These are phyloP conservation scores for Blastobotrys arbuscula DNA, from an alignment of 1,139 yeast species.

Conservation along the genomic window DNA sequence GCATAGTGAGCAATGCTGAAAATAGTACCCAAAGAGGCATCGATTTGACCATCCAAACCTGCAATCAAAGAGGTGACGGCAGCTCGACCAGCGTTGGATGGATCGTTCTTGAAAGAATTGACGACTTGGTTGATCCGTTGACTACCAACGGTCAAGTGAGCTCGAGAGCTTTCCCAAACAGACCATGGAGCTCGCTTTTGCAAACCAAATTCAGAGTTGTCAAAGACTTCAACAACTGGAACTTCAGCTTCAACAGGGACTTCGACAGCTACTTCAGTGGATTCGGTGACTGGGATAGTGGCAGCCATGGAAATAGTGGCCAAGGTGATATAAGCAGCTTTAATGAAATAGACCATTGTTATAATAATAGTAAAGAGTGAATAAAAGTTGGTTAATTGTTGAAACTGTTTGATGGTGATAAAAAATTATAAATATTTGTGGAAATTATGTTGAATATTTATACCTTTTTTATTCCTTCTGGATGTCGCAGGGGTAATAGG, in stretches of 20 bases:
- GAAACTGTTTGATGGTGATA: too few species aligned
- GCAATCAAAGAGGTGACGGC: conserved; percentile 26
- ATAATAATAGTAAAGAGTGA: neutral
- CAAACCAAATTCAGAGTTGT: neutral
- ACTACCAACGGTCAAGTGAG: conserved; percentile 21
- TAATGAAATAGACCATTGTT: conserved; percentile 7
- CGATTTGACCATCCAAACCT: conserved; percentile 33
- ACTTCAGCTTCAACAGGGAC: too few species aligned
- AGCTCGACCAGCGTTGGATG: conserved; percentile 25
- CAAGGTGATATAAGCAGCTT: conserved; percentile 2
- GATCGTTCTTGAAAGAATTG: conserved; percentile 18
- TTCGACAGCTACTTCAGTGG: neutral
- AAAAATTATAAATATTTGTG: too few species aligned
- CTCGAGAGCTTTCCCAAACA: conserved; percentile 1
- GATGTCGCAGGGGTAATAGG: too few species aligned
- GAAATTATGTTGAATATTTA: too few species aligned
- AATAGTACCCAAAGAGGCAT: conserved; percentile 27
- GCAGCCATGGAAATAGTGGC: too few species aligned
- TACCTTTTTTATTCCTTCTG: too few species aligned
- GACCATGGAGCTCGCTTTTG: conserved; percentile 2
- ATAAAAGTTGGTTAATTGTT: neutral
- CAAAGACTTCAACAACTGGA: neutral
- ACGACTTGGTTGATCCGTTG: conserved; percentile 22
- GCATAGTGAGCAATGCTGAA: conserved; percentile 23
- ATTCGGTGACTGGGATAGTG: neutral